Evolutionary conservation across 2,329 filamentous ascomycete genomes (phyloP), one percentile per base, ranked within the genome.

Genomic region (Orbilia oligospora): DNA sequence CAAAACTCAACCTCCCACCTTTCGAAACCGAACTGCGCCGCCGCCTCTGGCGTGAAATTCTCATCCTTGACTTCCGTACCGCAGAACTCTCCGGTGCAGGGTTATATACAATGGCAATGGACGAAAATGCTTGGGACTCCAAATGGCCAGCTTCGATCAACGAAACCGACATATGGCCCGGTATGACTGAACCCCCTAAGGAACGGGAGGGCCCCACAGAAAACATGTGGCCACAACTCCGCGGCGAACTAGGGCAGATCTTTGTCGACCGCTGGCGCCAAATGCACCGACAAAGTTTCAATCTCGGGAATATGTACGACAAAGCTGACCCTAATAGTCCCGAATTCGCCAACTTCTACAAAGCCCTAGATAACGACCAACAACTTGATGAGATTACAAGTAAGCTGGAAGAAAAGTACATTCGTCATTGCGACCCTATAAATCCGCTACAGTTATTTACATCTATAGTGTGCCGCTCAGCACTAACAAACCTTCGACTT

Each of bases 21-120:
- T 91, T 88, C 79, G 87, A 90, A 71, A 86, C 86, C 2, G 88
- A 91, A 83, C 87, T 90, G 84, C 87, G 89, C 20, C 86, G 90
- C 8, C 86, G 90, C 1, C 82, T 91, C 0, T 91, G 89, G 87
- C 89, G 88, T 84, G 88, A 90, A 80, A 86, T 91, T n/a, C 83
- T 90, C 33, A 86, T 89, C n/a, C 85, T 91, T 1, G 90, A 91
- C 80, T 84, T 87, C 30, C 86, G 87, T 6, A 86, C 86, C 0
- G 86, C 88, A 5, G 88, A 90, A 80, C 86, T 89, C 63, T 86
- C 88, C 2, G 89, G 89, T 10, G 85, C 86, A 0, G 86, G 84
- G 16, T 83, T 86, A 10, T 83, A 86, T n/a, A 84, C 88, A 5
- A 82, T 85, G 8, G 67, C 76, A 0, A 79, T 79, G 16, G 76